phyloP scores from a whole-genome alignment of 352 stramenopile species.

The Elongisporangium senticosum region DNA sequence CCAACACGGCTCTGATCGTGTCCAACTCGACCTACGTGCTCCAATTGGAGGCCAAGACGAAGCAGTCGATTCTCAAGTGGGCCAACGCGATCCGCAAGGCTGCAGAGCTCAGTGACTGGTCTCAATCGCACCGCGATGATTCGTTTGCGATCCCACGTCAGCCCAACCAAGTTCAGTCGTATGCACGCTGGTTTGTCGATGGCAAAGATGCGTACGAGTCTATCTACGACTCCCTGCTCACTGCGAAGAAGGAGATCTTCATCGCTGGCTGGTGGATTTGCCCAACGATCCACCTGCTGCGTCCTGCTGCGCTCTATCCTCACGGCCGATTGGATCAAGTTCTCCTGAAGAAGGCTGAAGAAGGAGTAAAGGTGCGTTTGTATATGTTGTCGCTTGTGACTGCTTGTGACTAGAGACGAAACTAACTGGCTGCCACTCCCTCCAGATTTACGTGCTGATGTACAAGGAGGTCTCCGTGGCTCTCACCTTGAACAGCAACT shows the following conservation, averaged over 20 bases:
- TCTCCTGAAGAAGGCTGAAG: constrained; percentile 64
- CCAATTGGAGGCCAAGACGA: constrained; percentile 76
- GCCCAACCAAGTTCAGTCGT: constrained; percentile 51
- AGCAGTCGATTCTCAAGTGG: constrained; percentile 77
- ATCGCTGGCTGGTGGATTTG: constrained; percentile 90
- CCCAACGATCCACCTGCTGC: constrained; percentile 76
- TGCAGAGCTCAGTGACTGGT: constrained; percentile 66
- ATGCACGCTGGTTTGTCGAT: constrained; percentile 80
- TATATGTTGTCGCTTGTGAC: background rate
- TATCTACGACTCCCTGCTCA: constrained; percentile 61
- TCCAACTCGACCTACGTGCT: constrained; percentile 84
- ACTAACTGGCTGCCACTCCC: background rate
- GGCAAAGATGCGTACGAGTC: constrained; percentile 66
- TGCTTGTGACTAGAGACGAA: background rate
- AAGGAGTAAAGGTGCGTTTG: constrained; percentile 51
- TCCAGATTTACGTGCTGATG: constrained; percentile 86
- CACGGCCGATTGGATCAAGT: constrained; percentile 62
- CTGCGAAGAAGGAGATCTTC: constrained; percentile 84
- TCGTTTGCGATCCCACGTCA: constrained; percentile 75
- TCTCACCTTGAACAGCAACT: constrained; percentile 81
- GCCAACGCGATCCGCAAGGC: constrained; percentile 77
- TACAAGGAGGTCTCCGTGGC: constrained; percentile 87
- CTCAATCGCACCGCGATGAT: constrained; percentile 70
- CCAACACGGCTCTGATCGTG: constrained; percentile 69
- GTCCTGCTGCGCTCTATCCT: constrained; percentile 47